Evolutionary conservation across 768 basidiomycete genomes (phyloP).

Genomic region (Lentinula detonsa): DNA sequence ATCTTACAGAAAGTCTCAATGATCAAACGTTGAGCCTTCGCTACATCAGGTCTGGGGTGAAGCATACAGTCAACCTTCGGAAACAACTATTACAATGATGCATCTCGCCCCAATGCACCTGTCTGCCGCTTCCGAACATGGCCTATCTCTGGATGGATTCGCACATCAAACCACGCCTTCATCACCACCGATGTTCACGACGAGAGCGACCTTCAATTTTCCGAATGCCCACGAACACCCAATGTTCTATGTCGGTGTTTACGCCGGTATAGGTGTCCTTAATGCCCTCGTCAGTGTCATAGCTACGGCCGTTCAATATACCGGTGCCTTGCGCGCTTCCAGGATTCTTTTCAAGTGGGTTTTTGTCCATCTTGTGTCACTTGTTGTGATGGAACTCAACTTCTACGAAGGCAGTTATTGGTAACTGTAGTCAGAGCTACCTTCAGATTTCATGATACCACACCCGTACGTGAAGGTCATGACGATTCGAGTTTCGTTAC

Average conservation of each 20-base stretch:
- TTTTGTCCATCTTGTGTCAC: not conserved
- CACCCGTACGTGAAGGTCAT: conserved; percentile 44
- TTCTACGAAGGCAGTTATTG: conserved; percentile 39
- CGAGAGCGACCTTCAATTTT: conserved; percentile 24
- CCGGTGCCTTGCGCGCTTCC: conserved; percentile 50
- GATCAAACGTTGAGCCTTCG: not conserved
- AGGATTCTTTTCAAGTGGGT: conserved; percentile 35
- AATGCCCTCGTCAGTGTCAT: conserved; percentile 41
- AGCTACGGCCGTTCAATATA: conserved; percentile 49
- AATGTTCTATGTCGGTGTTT: conserved; percentile 66
- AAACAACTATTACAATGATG: conserved; percentile 17
- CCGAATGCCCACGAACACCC: conserved; percentile 56
- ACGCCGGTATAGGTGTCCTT: conserved; percentile 52
- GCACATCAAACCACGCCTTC: not conserved
- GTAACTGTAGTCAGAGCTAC: conserved; percentile 73
- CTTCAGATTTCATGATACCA: conserved; percentile 81
- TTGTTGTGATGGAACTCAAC: not conserved
- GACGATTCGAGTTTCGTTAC: not conserved
- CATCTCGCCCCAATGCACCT: conserved; percentile 25
- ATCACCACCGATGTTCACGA: not conserved
- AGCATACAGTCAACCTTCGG: conserved; percentile 35
- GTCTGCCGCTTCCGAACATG: conserved; percentile 27
- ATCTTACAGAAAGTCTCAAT: not conserved
- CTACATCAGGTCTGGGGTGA: conserved; percentile 59
- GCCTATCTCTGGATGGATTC: conserved; percentile 27